These are phyloP conservation scores for Hansenula anomala DNA, from an alignment of 1,139 yeast species.

Conservation along the genomic window DNA sequence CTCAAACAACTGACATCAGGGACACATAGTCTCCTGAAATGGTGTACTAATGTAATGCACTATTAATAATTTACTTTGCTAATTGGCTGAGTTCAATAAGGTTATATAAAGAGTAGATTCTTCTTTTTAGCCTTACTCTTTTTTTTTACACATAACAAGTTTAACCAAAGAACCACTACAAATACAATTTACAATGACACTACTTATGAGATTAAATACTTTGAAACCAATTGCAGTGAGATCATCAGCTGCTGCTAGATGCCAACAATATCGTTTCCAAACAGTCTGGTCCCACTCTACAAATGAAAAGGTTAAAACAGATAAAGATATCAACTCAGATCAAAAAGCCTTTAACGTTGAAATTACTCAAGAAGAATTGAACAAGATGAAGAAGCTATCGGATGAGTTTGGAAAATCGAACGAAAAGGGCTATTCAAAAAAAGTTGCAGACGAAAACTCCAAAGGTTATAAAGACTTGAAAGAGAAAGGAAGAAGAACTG, in stretches of 20 bases:
- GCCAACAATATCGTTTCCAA: background rate
- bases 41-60: too few relatives aligned
- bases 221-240: background rate
- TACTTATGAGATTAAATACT: background rate
- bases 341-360: conserved; percentile 14
- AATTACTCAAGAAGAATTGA: conserved; percentile 10
- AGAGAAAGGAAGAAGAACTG: conserved; percentile 16
- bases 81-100: background rate
- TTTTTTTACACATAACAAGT: too few relatives aligned
- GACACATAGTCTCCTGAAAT: too few relatives aligned
- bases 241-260: background rate
- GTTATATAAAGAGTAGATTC: background rate
- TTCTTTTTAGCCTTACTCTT: too few relatives aligned
- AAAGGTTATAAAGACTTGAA: conserved; percentile 15
- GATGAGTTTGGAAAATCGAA: conserved; percentile 6
- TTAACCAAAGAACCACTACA: too few relatives aligned
- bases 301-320: conserved; percentile 1
- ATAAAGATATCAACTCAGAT: background rate
- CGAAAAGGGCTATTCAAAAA: conserved; percentile 6
- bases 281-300: background rate
- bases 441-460: conserved; percentile 7
- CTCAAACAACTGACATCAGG: too few relatives aligned
- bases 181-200: background rate
- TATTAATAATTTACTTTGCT: background rate
- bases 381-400: conserved; percentile 7